These are phyloP conservation scores for Paecilomyces dactylethromorphus DNA, from an alignment of 2,329 filamentous ascomycete species.

Conservation along the genomic window DNA sequence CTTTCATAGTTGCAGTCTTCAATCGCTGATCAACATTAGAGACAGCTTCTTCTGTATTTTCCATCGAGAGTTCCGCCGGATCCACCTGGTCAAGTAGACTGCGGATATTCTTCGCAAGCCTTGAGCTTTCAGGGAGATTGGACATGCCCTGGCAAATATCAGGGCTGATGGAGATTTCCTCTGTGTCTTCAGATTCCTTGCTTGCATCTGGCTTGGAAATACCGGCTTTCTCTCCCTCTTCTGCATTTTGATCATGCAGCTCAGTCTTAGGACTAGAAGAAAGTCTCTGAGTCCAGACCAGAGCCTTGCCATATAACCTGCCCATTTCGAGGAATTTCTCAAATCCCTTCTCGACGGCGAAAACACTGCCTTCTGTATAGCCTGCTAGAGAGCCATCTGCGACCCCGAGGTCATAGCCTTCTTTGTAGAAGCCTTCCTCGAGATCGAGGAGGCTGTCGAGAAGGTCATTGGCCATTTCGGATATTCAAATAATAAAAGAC, in stretches of 20 bases:
- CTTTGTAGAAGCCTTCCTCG: constrained; percentile 67
- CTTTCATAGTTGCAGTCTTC: constrained; percentile 75
- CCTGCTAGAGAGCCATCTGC: constrained; percentile 72
- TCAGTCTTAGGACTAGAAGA: constrained; percentile 21
- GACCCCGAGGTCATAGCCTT: constrained; percentile 71
- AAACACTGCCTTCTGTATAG: constrained; percentile 77
- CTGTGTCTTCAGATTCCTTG: not conserved
- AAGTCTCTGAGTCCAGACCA: constrained; percentile 77
- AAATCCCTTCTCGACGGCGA: constrained; percentile 88
- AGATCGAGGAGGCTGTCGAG: constrained; percentile 54
- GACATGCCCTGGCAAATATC: constrained; percentile 36
- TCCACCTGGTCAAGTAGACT: constrained; percentile 73
- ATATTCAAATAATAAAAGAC: not conserved
- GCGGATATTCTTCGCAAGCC: constrained; percentile 70
- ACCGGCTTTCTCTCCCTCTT: not conserved
- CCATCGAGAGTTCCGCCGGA: constrained; percentile 66
- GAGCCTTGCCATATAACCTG: constrained; percentile 66
- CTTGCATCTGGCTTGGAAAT: not conserved
- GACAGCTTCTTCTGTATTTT: constrained; percentile 83
- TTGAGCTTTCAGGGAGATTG: constrained; percentile 48
- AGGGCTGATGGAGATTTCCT: constrained; percentile 17
- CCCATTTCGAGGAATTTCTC: constrained; percentile 85
- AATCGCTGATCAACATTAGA: constrained; percentile 85
- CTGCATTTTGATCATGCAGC: not conserved
- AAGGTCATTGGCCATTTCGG: constrained; percentile 39